These are phyloP conservation scores for Bothriochloa decipiens DNA, from an alignment of 176 grass and related monocot genomes.

Conservation along the genomic window DNA sequence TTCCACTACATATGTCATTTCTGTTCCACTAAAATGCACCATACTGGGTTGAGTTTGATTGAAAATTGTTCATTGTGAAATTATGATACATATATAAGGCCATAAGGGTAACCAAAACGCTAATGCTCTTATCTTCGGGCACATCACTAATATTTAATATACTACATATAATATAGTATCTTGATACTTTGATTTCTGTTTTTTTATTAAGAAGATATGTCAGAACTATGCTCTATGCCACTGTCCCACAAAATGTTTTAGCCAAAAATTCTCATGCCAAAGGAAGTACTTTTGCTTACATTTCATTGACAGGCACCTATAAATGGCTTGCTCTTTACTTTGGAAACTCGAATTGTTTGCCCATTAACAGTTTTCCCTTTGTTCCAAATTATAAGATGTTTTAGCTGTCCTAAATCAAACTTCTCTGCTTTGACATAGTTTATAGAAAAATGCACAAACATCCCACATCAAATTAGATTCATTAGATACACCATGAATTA, in stretches of 20 bases:
- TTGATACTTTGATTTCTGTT: background rate
- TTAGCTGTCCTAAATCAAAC: background rate
- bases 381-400: background rate
- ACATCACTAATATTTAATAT: background rate
- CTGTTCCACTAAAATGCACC: background rate
- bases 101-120: background rate
- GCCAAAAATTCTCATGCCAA: background rate
- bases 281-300: background rate
- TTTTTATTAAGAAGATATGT: background rate
- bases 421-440: too few species aligned
- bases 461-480: background rate
- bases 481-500: background rate
- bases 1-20: background rate
- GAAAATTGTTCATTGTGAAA: background rate
- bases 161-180: background rate
- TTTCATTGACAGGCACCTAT: background rate
- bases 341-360: background rate
- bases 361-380: background rate
- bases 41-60: background rate
- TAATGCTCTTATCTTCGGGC: background rate
- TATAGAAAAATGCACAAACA: too few species aligned
- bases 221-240: background rate
- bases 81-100: conserved; percentile 11
- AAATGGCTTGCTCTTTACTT: background rate
- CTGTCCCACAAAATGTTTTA: background rate